Percentiles rank a stretch among this genome's conserved stretches.
Conservation (phyloP, 2,329 filamentous ascomycete genomes). For the Rhinocladiella mackenziei region DNA sequence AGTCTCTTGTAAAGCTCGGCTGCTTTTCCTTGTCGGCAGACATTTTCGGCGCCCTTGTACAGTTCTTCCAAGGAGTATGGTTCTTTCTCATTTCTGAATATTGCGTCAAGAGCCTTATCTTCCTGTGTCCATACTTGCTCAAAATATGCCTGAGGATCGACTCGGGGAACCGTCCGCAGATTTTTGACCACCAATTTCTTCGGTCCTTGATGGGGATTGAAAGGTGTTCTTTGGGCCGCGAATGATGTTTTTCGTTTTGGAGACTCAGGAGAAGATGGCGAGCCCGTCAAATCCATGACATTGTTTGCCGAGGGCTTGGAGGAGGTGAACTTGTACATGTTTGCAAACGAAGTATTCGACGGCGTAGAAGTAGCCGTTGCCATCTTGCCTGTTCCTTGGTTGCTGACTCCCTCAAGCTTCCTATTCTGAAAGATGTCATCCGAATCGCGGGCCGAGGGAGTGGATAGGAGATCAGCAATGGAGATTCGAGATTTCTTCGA, state of each 20-base stretch:
- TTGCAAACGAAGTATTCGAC: conserved; percentile 36
- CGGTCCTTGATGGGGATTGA: conserved; percentile 71
- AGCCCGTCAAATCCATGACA: conserved; percentile 47
- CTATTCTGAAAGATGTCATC: conserved; percentile 9
- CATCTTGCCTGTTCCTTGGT: conserved; percentile 18
- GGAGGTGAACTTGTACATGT: conserved; percentile 53
- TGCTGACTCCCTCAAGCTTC: conserved; percentile 6
- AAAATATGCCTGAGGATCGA: conserved; percentile 73
- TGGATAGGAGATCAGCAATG: conserved; percentile 22
- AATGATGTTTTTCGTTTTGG: conserved; percentile 34
- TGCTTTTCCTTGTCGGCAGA: conserved; percentile 75
- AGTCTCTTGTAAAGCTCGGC: conserved; percentile 64
- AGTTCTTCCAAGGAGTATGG: conserved; percentile 78
- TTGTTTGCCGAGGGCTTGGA: conserved; percentile 37
- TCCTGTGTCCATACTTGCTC: conserved; percentile 70
- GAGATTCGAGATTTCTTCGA: conserved; percentile 25
- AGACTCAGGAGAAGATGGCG: conserved; percentile 30
- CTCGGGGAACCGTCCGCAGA: conserved; percentile 61
- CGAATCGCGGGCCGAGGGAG: conserved; percentile 17
- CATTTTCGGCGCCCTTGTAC: conserved; percentile 85
- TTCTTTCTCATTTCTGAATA: conserved; percentile 65
- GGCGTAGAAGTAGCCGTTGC: conserved; percentile 26
- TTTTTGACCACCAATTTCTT: conserved; percentile 95
- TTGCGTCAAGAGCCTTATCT: conserved; percentile 64
- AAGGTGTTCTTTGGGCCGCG: conserved; percentile 40